phyloP scores from a whole-genome alignment of 2,329 filamentous ascomycete genomes.

The Monilinia vaccinii-corymbosi region DNA sequence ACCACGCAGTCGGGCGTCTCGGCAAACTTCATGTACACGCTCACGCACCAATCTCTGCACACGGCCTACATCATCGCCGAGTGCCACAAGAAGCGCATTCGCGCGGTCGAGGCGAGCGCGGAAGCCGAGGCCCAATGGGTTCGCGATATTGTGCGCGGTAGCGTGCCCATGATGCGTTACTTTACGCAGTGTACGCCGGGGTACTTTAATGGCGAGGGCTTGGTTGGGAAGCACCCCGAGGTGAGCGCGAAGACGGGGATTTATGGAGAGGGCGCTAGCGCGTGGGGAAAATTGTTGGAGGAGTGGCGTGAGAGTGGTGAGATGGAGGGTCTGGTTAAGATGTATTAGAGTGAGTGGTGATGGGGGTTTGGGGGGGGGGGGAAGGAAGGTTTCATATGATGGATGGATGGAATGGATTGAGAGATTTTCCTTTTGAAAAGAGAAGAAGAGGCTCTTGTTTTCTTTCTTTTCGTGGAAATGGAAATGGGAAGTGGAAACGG shows the following conservation, averaged over 20 bases:
- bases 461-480: too few relatives aligned
- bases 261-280: constrained; percentile 3
- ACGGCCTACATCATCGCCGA: neutral
- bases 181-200: constrained; percentile 1
- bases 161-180: neutral
- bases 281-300: constrained; percentile 4
- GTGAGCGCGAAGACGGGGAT: neutral
- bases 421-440: too few relatives aligned
- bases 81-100: neutral
- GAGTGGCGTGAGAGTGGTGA: neutral
- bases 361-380: too few relatives aligned
- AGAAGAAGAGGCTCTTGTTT: too few relatives aligned
- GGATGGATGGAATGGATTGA: too few relatives aligned
- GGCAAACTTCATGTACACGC: constrained; percentile 7
- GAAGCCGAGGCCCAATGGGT: constrained; percentile 3
- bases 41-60: neutral
- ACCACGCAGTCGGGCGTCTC: constrained; percentile 6
- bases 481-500: too few relatives aligned
- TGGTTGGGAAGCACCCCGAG: neutral
- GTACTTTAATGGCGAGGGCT: constrained; percentile 5
- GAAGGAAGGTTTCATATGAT: too few relatives aligned
- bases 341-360: neutral
- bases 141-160: neutral
- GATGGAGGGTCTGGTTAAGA: constrained; percentile 3
- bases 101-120: neutral